Evolutionary conservation across 805 yeast species (phyloP), one percentile per base, ranked within the genome.

Genomic region (Candida peoriensis): DNA sequence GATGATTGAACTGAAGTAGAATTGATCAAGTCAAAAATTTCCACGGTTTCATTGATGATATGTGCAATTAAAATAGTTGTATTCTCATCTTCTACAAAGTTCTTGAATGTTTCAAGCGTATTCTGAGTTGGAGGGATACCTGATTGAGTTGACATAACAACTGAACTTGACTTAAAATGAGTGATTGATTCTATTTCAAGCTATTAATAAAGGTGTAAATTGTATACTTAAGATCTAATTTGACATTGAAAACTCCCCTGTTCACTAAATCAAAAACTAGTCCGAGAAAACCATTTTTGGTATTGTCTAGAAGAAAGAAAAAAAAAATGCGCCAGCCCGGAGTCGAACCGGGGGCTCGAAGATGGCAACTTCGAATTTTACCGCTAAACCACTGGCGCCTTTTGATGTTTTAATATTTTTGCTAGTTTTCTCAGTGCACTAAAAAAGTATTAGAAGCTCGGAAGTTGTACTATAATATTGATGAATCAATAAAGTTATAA

Each of bases 121-220:
- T 65, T 70, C 26, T 54, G 48, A 14, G 74, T 58, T 4, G 74
- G 48, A 9, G 49, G 45, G 37, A 80, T 80, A 38, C 87, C 86
- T 0, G 84, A 76, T 52, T 76, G 83, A 39, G 64, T 73, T 2
- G 87, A 78, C 87, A 80, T 79, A n/a, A n/a, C n/a, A n/a, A n/a
- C n/a, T n/a, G n/a, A n/a, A n/a, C n/a, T n/a, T n/a, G n/a, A n/a
- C n/a, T n/a, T n/a, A n/a, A n/a, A n/a, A n/a, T n/a, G n/a, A n/a
- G n/a, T n/a, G n/a, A n/a, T n/a, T n/a, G n/a, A n/a, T n/a, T n/a
- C n/a, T n/a, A n/a, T n/a, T n/a, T n/a, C n/a, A n/a, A n/a, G n/a
- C n/a, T n/a, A n/a, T n/a, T n/a, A n/a, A n/a, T n/a, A n/a, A n/a
- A n/a, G n/a, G n/a, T n/a, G n/a, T n/a, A n/a, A n/a, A n/a, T n/a